Conservation (phyloP, 495 filamentous ascomycete species). For the Cudoniella acicularis region DNA sequence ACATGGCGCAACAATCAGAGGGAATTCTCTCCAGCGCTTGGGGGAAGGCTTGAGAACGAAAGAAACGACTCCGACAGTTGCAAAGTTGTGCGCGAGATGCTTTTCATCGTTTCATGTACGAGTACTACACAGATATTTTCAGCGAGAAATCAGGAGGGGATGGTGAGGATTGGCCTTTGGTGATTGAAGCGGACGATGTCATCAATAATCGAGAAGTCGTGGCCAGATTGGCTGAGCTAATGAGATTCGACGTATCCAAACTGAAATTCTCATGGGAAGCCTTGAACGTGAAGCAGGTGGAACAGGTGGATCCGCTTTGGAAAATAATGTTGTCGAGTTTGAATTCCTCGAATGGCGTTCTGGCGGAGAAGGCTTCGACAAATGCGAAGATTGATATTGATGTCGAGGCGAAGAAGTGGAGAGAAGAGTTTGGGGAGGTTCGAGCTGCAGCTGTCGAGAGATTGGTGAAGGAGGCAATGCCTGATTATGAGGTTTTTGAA, state of each 20-base stretch:
- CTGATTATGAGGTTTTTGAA: slow-evolving; percentile 46
- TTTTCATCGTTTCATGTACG: slow-evolving; percentile 1
- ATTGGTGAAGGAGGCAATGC: slow-evolving; percentile 38
- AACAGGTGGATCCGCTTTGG: not conserved
- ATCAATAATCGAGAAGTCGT: slow-evolving; percentile 34
- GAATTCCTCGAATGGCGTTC: slow-evolving; percentile 31
- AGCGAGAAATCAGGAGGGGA: not conserved
- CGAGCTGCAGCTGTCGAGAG: slow-evolving; percentile 31
- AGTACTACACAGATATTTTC: not conserved
- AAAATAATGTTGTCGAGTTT: slow-evolving; percentile 32
- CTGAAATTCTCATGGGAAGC: slow-evolving; percentile 38
- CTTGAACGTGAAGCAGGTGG: slow-evolving; percentile 18
- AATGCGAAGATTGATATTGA: slow-evolving; percentile 34
- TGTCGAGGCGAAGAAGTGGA: slow-evolving; percentile 42
- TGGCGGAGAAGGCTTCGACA: slow-evolving; percentile 33
- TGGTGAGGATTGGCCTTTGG: slow-evolving; percentile 23
- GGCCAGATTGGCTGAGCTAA: slow-evolving; percentile 28
- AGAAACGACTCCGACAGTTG: no score
- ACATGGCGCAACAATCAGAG: no score
- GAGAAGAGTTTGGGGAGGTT: slow-evolving; percentile 42
- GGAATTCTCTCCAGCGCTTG: no score
- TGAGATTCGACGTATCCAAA: slow-evolving; percentile 32
- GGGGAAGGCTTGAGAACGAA: no score
- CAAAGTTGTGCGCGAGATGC: no score
- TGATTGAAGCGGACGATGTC: slow-evolving; percentile 46